A percentile compares a stretch with the other conserved stretches of the same genome.
These are phyloP conservation scores for Camelina neglecta DNA, from an alignment of 345 rosid species.

Conservation along the genomic window DNA sequence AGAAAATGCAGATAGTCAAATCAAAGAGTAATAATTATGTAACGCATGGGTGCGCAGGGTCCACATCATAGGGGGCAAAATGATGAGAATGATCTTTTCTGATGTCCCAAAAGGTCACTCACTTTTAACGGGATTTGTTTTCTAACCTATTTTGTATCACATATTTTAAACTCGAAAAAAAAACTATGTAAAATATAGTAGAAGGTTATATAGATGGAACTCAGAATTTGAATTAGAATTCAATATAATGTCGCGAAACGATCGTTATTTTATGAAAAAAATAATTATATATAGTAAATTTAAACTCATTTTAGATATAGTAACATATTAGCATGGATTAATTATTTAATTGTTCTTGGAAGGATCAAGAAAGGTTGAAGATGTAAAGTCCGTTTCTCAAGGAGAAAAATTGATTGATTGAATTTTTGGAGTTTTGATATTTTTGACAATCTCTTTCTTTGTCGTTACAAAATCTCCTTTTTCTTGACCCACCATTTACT, in stretches of 20 bases:
- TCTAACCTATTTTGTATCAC: neutral
- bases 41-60: constrained; percentile 46
- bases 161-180: neutral
- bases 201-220: neutral
- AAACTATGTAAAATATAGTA: neutral
- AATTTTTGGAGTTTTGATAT: constrained; percentile 26
- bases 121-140: constrained; percentile 43
- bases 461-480: constrained; percentile 32
- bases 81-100: constrained; percentile 44
- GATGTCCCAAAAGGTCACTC: constrained; percentile 42
- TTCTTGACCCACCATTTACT: constrained; percentile 16
- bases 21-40: constrained; percentile 42
- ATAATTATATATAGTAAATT: neutral
- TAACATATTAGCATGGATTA: neutral
- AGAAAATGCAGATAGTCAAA: constrained; percentile 30
- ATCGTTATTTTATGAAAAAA: neutral
- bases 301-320: too few species aligned
- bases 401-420: constrained; percentile 39
- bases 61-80: constrained; percentile 48
- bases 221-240: neutral
- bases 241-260: neutral
- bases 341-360: constrained; percentile 6
- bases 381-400: constrained; percentile 34
- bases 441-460: constrained; percentile 22
- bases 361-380: constrained; percentile 21